Conservation (phyloP, 768 basidiomycete species). For the Leucocoprinus birnbaumii region DNA sequence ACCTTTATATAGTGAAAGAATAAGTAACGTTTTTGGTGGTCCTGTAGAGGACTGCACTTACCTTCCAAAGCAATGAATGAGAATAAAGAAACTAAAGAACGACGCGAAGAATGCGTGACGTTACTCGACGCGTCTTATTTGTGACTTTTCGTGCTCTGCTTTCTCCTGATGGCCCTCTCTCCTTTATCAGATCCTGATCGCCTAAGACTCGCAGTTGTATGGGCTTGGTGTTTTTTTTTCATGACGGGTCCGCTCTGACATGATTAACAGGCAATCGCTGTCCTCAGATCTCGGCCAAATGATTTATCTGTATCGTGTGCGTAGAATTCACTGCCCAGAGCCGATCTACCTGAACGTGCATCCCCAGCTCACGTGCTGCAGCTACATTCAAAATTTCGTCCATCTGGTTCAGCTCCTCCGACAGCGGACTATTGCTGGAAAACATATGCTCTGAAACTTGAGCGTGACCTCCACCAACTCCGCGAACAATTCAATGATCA, state of each 20-base stretch:
- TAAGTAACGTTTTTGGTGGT: neutral
- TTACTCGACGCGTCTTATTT: slow-evolving; percentile 5
- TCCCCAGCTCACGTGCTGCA: slow-evolving; percentile 42
- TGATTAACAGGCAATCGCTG: slow-evolving; percentile 37
- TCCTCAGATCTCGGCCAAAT: slow-evolving; percentile 42
- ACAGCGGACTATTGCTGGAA: slow-evolving; percentile 33
- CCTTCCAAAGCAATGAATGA: neutral
- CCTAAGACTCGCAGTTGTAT: slow-evolving; percentile 40
- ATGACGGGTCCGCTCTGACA: no score
- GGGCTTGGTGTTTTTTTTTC: slow-evolving; percentile 11
- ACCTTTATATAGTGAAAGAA: slow-evolving; percentile 1
- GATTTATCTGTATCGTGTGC: slow-evolving; percentile 38
- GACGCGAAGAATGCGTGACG: slow-evolving; percentile 6
- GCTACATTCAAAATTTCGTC: slow-evolving; percentile 32
- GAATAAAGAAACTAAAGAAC: neutral
- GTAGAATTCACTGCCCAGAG: slow-evolving; percentile 8
- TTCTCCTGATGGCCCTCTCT: neutral
- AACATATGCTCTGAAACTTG: slow-evolving; percentile 37
- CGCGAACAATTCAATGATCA: slow-evolving; percentile 33
- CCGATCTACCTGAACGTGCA: neutral
- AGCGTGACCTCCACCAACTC: slow-evolving; percentile 33
- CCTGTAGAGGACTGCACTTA: neutral
- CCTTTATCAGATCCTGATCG: slow-evolving; percentile 24
- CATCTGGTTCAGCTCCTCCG: slow-evolving; percentile 18
- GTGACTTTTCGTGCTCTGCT: neutral